Evolutionary conservation across 331 rosid genomes (phyloP), one percentile per base, ranked within the genome.

Genomic region (Pyracantha coccinea): DNA sequence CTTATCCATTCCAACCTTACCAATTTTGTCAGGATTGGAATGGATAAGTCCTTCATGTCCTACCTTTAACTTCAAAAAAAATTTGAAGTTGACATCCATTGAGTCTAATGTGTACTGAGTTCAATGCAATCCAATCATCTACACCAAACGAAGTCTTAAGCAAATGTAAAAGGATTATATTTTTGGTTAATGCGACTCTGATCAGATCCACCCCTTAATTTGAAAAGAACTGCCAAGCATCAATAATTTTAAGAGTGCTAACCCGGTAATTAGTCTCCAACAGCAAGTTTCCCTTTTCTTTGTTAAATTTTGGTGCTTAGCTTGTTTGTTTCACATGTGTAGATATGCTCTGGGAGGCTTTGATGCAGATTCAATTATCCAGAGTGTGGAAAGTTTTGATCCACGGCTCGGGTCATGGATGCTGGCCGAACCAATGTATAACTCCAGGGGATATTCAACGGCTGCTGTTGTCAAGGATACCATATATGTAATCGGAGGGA

Each of bases 301-400:
- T 74, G 28, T 15, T 13, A 11, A 66, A 32, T 16, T 67, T 68
- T 68, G 59, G n/a, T 6, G 68, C 47, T 19, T 15, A 19, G 28
- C 33, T 47, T 47, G 19, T 47, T 47, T 33, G 23, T 8, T 58
- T 59, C 79, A 28, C 69, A 64, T 14, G 16, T 32, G 45, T 64
- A 93, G 96, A 58, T 84, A 84, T 81, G 92, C 89, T 41, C 54
- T 90, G 7, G 92, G 97, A 29, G 93, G 88, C 63, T 91, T 73
- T 69, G 89, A 90, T 76, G 97, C 92, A 66, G 7, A 24, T 7
- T 12, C 69, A 11, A 85, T 84, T 83, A 82, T 86, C 75, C 33
- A 85, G 13, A 90, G 83, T 78, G 72, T 86, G 12, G 88, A 93
- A 75, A 74, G 85, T 20, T 84, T 82, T 66, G 89, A 91, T 82